These are phyloP conservation scores for Cytospora piceicola DNA, from an alignment of 2,329 filamentous ascomycete species.

Conservation along the genomic window DNA sequence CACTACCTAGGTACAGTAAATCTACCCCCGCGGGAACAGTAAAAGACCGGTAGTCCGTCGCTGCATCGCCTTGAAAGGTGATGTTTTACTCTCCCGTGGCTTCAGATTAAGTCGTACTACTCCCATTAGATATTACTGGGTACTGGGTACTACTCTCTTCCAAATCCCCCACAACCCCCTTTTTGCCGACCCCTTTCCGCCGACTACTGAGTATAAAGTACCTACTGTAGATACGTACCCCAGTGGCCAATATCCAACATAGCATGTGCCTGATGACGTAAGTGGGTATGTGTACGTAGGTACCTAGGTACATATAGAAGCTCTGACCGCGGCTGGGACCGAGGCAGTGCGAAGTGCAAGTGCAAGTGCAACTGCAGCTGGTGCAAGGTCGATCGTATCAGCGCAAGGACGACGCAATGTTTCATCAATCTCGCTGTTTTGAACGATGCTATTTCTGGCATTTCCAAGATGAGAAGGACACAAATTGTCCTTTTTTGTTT, in stretches of 20 bases:
- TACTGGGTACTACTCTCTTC: not conserved
- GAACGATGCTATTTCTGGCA: conserved; percentile 18
- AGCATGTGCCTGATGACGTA: too few species aligned
- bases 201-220: too few species aligned
- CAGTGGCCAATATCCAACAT: too few species aligned
- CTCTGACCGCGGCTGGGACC: not conserved
- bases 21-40: not conserved
- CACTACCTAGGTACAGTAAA: too few species aligned
- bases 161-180: too few species aligned
- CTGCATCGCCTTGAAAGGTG: not conserved
- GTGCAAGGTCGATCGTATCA: not conserved
- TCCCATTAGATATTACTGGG: not conserved
- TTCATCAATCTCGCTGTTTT: conserved; percentile 25
- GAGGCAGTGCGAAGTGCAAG: not conserved
- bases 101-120: not conserved
- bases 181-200: not conserved
- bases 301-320: not conserved
- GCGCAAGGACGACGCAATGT: conserved; percentile 19
- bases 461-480: not conserved
- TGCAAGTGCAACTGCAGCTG: not conserved
- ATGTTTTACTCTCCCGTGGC: not conserved
- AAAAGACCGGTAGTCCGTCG: not conserved
- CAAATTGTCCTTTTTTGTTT: not conserved
- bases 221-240: too few species aligned
- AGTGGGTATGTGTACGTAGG: too few species aligned